Conservation (phyloP, 768 basidiomycete species). For the Pulveroboletus sp. region DNA sequence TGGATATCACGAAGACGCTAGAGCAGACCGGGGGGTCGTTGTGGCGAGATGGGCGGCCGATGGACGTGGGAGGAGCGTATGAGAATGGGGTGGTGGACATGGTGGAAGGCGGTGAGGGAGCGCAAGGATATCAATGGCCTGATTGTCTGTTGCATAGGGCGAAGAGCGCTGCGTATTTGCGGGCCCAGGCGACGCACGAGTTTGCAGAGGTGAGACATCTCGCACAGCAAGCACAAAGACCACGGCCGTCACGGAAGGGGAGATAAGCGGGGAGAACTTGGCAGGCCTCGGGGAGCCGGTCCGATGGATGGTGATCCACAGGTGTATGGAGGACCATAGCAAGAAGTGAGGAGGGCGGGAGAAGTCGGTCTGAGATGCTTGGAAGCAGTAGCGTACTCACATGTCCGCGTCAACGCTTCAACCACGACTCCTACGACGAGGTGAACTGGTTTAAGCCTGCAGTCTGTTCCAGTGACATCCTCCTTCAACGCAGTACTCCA, state of each 20-base stretch:
- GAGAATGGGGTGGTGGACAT: slow-evolving; percentile 4
- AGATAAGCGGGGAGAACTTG: neutral
- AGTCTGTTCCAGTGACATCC: no score
- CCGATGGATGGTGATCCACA: no score
- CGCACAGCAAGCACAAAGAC: slow-evolving; percentile 40
- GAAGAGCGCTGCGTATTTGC: slow-evolving; percentile 57
- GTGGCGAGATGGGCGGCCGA: slow-evolving; percentile 52
- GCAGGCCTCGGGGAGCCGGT: no score
- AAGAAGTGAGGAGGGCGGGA: no score
- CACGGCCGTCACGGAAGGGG: neutral
- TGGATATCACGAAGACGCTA: slow-evolving; percentile 66
- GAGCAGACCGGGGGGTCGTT: slow-evolving; percentile 69
- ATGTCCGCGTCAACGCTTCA: no score
- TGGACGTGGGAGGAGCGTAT: slow-evolving; percentile 32
- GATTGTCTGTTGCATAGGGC: slow-evolving; percentile 67
- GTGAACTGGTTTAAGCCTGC: no score
- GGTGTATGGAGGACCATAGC: no score
- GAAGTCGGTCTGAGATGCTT: no score
- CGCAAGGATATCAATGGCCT: slow-evolving; percentile 45
- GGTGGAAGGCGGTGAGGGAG: slow-evolving; percentile 16
- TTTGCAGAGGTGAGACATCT: slow-evolving; percentile 68
- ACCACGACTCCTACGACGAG: no score
- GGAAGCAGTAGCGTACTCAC: no score
- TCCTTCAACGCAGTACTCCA: no score
- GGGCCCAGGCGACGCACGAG: slow-evolving; percentile 72